Base-by-base conservation (phyloP, 352 stramenopile genomes). In the Phytophthora tubulina region DNA sequence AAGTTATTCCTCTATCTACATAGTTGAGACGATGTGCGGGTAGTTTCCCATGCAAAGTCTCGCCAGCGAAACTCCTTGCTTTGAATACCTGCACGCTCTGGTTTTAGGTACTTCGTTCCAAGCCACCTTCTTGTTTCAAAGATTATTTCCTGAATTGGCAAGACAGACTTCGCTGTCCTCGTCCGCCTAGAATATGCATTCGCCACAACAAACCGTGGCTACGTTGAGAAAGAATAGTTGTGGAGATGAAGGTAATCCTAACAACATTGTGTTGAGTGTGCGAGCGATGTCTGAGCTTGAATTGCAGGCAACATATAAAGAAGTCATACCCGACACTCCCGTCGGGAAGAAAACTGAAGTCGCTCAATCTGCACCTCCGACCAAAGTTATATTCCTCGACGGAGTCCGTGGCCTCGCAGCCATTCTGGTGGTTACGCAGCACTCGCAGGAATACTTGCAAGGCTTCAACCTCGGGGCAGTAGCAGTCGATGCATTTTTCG, bases 401-500 rank as follows among this genome's bases (percentile, higher is more conserved):
- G 78, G 75, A 2, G 49, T 83, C 38, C 72, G 75, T 31, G 75
- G 75, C 2, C 70, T 85, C 38, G 75, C 73, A 41, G 73, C 73
- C 4, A 67, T 80, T 13, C 30, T 81, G 3, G 78, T 82, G 2
- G 68, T 78, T 10, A 58, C 51, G 42, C 41, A 68, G 27, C 64
- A 74, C 48, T 74, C 76, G 30, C 61, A 63, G 33, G 59, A 68
- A n/a, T 73, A 77, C 59, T 56, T 80, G 54, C 36, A 52, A 14
- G 52, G 15, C 17, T 14, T 65, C 11, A 72, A 79, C 50, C 35
- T 79, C 7, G 78, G 75, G 17, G 63, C 65, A 10, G 54, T 67
- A 15, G 72, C 66, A 6, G 78, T 82, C 21, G 78, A 82, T 42
- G 36, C 58, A 1, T 82, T 85, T 56, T 80, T 85, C 52, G 78